Base-by-base conservation (phyloP, 2,329 filamentous ascomycete genomes). In the Diaporthe citriasiana region DNA sequence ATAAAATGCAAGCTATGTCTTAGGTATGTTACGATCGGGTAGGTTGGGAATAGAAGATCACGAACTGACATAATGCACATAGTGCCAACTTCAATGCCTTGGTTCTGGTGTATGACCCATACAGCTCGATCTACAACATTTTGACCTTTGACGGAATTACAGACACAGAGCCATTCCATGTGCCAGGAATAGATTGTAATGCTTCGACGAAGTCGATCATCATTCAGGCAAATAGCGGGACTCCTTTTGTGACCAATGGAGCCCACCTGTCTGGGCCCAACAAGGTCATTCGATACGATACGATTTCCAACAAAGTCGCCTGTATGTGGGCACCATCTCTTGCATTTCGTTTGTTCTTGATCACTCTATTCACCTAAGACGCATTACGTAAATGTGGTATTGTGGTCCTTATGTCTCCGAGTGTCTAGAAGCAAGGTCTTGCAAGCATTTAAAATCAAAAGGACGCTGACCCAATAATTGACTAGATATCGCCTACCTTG, bases 221-320 rank as follows among this genome's bases (percentile, higher is more conserved):
- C 35, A 38, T n/a, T 15, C 55, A 57, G 30, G 55, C 55, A 0
- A 57, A 57, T 10, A 57, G 55, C 22, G 55, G 55, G 1, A 57
- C 8, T n/a, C 55, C 55, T 38, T 57, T 57, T 0, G 30, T 57
- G 12, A 57, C 55, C 55, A 57, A 57, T 12, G 55, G 55, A 35
- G 30, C 30, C 8, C 30, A 57, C 55, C 19, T 57, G 2, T 38
- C 55, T 38, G 55, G 55, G 19, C 55, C 55, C 33, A 57, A 57
- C 19, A 35, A 57, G 13, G 55, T 57, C 9, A 57, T 57, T 35
- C 55, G 55, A 57, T 57, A 57, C 30, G 55, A 57, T 33, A 57
- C 55, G 27, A 19, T n/a, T n/a, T n/a, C n/a, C n/a, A n/a, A n/a
- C n/a, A n/a, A n/a, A n/a, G n/a, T n/a, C n/a, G n/a, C n/a, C n/a